phyloP scores from a whole-genome alignment of 1,284 basidiomycete species.

The Pascua sp. region DNA sequence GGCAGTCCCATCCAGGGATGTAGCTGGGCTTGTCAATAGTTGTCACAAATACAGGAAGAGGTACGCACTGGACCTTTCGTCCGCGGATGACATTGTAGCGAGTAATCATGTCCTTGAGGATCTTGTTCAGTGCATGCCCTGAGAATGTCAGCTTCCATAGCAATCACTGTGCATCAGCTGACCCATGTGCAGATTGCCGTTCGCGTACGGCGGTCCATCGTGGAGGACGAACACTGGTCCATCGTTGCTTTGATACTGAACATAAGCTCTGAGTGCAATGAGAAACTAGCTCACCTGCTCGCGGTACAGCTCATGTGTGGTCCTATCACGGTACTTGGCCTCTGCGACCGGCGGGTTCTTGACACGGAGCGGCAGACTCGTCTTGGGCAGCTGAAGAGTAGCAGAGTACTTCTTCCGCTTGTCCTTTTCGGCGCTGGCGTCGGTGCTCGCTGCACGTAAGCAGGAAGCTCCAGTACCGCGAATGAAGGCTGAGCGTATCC shows the following conservation, averaged over 20 bases:
- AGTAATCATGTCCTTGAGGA: constrained; percentile 93
- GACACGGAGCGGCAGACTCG: constrained; percentile 71
- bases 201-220: constrained; percentile 97
- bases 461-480: too few relatives aligned
- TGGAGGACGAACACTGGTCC: constrained; percentile 71
- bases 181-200: constrained; percentile 95
- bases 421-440: constrained; percentile 3
- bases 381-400: constrained; percentile 80
- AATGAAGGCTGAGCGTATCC: background rate
- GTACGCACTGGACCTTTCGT: constrained; percentile 70
- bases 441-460: too few relatives aligned
- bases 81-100: constrained; percentile 81
- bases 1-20: constrained; percentile 96
- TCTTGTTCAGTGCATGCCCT: constrained; percentile 97
- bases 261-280: background rate
- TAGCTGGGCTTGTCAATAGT: constrained; percentile 58
- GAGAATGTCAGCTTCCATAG: background rate
- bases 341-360: constrained; percentile 65
- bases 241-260: constrained; percentile 61
- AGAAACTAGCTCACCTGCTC: constrained; percentile 63
- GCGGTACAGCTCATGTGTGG: constrained; percentile 72
- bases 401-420: constrained; percentile 54
- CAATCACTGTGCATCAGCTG: too few relatives aligned
- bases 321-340: constrained; percentile 59
- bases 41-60: background rate